Percentiles rank a stretch among this genome's conserved stretches.
These are phyloP conservation scores for Plectosphaerella plurivora DNA, from an alignment of 2,329 filamentous ascomycete species.

Conservation along the genomic window DNA sequence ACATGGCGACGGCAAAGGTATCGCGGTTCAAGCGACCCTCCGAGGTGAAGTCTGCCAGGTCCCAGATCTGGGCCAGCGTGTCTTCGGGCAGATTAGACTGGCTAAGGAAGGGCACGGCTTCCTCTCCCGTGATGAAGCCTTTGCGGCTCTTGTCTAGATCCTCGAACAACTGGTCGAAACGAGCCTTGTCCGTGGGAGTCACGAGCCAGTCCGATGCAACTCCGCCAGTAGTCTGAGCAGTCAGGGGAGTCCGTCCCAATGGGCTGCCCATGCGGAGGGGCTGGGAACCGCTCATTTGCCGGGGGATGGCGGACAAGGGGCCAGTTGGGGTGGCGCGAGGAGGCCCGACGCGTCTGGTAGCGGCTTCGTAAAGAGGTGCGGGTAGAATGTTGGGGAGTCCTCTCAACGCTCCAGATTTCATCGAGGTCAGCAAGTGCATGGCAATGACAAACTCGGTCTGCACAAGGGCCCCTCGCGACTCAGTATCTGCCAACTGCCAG, in stretches of 20 bases:
- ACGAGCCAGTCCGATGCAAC: constrained; percentile 68
- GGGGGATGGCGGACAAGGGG: constrained; percentile 66
- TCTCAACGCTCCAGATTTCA: constrained; percentile 78
- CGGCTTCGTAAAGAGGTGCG: constrained; percentile 84
- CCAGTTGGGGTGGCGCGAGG: constrained; percentile 45
- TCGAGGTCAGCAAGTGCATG: constrained; percentile 93
- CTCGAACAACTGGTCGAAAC: constrained; percentile 83
- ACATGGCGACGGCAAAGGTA: constrained; percentile 97
- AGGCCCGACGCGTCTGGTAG: constrained; percentile 58
- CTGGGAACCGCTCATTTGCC: constrained; percentile 72
- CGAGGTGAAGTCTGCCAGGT: constrained; percentile 89
- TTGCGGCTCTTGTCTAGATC: constrained; percentile 75
- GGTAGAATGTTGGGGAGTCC: constrained; percentile 77
- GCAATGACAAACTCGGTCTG: constrained; percentile 94
- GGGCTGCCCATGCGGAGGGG: constrained; percentile 60
- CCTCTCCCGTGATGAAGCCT: constrained; percentile 87
- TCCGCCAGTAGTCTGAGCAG: constrained; percentile 34
- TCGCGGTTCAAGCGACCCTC: constrained; percentile 81
- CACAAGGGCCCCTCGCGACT: constrained; percentile 83
- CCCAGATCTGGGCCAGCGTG: constrained; percentile 90
- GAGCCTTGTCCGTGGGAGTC: constrained; percentile 74
- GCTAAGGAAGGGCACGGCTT: constrained; percentile 90
- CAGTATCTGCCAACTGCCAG: constrained; percentile 92
- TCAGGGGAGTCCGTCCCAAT: constrained; percentile 45
- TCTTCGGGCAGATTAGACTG: constrained; percentile 89